Percentiles rank a stretch among this genome's conserved stretches.
Evolutionary conservation across 306 rosid genomes (phyloP).

Genomic region (Dicorynia guianensis): DNA sequence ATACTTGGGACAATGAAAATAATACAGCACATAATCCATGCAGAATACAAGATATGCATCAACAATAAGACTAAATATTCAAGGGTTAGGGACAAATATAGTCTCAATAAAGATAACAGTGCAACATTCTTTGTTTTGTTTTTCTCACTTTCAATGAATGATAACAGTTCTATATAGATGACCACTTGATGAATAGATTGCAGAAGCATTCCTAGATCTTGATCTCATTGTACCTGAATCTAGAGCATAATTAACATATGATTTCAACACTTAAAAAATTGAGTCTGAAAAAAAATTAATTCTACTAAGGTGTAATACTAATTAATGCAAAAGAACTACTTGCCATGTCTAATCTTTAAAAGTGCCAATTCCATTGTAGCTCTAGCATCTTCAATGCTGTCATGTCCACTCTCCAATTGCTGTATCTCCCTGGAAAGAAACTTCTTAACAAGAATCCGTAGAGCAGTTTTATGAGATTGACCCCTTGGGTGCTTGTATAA

Average conservation of each 20-base stretch:
- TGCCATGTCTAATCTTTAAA: constrained; percentile 78
- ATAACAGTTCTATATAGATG: not conserved
- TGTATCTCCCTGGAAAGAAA: constrained; percentile 91
- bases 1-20: not conserved
- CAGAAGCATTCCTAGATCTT: not conserved
- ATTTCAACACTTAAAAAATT: too few species aligned
- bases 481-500: constrained; percentile 78
- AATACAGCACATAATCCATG: constrained; percentile 1
- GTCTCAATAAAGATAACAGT: not conserved
- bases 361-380: constrained; percentile 89
- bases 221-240: constrained; percentile 12
- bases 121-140: too few species aligned
- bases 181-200: not conserved
- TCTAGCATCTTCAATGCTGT: constrained; percentile 95
- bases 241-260: not conserved
- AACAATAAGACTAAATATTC: not conserved
- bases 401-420: constrained; percentile 88
- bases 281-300: too few species aligned
- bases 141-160: not conserved
- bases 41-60: not conserved
- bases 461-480: constrained; percentile 78
- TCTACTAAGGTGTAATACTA: not conserved
- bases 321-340: constrained; percentile 46
- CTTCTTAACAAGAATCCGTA: constrained; percentile 76
- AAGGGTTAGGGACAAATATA: not conserved